phyloP scores from a whole-genome alignment of 495 filamentous ascomycete species.

The Physcia stellaris region DNA sequence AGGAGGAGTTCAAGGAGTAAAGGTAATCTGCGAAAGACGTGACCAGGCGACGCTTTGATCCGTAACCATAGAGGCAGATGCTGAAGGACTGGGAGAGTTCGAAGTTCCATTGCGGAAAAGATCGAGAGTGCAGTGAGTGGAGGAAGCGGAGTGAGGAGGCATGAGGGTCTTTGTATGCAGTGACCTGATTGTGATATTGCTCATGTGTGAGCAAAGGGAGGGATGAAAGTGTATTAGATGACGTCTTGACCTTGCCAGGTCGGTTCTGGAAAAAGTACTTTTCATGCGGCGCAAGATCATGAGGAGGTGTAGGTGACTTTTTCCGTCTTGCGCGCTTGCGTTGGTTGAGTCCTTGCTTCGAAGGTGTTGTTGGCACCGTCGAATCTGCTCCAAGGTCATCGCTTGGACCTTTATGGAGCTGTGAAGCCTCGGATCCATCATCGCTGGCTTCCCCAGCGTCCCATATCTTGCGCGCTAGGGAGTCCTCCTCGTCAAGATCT shows the following conservation, averaged over 20 bases:
- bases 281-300: slow-evolving; percentile 71
- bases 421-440: slow-evolving; percentile 26
- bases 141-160: slow-evolving; percentile 55
- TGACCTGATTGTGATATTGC: slow-evolving; percentile 68
- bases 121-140: slow-evolving; percentile 58
- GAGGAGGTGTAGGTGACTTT: slow-evolving; percentile 65
- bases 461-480: slow-evolving; percentile 58
- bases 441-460: slow-evolving; percentile 29
- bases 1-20: slow-evolving; percentile 30
- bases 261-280: slow-evolving; percentile 90
- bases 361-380: slow-evolving; percentile 25
- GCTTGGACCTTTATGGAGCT: too few species aligned
- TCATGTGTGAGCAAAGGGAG: slow-evolving; percentile 72
- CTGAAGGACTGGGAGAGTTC: slow-evolving; percentile 84
- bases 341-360: slow-evolving; percentile 45
- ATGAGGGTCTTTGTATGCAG: slow-evolving; percentile 57
- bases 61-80: slow-evolving; percentile 84
- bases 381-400: slow-evolving; percentile 20
- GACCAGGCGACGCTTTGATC: slow-evolving; percentile 68
- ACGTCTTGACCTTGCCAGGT: slow-evolving; percentile 66
- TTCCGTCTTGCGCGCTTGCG: slow-evolving; percentile 49
- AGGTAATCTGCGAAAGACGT: slow-evolving; percentile 65
- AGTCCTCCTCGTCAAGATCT: slow-evolving; percentile 59
- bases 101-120: slow-evolving; percentile 85
- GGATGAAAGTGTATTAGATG: slow-evolving; percentile 69